phyloP scores from a whole-genome alignment of 2,329 filamentous ascomycete species.

The Colletotrichum somersetense region DNA sequence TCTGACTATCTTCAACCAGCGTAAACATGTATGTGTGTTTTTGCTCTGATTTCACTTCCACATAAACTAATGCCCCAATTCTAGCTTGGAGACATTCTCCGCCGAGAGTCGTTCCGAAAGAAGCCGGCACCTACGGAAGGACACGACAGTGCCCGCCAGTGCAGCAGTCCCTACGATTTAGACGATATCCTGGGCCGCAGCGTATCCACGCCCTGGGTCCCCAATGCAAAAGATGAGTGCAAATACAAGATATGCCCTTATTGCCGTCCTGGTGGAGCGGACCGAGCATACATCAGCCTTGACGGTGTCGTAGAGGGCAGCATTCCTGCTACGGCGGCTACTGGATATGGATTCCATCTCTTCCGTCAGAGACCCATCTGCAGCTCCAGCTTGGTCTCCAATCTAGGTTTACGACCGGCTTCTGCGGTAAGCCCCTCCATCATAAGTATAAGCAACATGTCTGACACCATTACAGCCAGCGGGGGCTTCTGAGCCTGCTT shows the following conservation, averaged over 20 bases:
- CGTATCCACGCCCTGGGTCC: constrained; percentile 54
- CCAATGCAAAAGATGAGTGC: constrained; percentile 58
- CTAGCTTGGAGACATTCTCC: constrained; percentile 34
- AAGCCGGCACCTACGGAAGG: background rate
- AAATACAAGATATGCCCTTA: constrained; percentile 62
- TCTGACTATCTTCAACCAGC: constrained; percentile 61
- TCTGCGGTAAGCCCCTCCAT: constrained; percentile 50
- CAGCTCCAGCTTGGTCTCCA: constrained; percentile 53
- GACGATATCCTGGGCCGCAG: constrained; percentile 18
- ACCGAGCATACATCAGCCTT: constrained; percentile 64
- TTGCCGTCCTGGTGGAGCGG: constrained; percentile 60
- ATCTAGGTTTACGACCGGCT: constrained; percentile 56
- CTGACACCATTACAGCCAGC: constrained; percentile 13
- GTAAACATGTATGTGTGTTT: constrained; percentile 57
- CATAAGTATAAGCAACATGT: no score
- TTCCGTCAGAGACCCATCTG: constrained; percentile 58
- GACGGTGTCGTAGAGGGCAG: constrained; percentile 63
- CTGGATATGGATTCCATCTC: constrained; percentile 66
- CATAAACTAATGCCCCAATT: background rate
- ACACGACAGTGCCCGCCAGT: constrained; percentile 8
- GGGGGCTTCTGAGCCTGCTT: background rate
- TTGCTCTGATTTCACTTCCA: background rate
- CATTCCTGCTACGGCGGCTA: constrained; percentile 61
- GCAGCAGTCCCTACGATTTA: constrained; percentile 6
- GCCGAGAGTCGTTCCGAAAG: constrained; percentile 30